Base-by-base conservation (phyloP, 2,329 filamentous ascomycete species). In the Neonectria magnoliae region DNA sequence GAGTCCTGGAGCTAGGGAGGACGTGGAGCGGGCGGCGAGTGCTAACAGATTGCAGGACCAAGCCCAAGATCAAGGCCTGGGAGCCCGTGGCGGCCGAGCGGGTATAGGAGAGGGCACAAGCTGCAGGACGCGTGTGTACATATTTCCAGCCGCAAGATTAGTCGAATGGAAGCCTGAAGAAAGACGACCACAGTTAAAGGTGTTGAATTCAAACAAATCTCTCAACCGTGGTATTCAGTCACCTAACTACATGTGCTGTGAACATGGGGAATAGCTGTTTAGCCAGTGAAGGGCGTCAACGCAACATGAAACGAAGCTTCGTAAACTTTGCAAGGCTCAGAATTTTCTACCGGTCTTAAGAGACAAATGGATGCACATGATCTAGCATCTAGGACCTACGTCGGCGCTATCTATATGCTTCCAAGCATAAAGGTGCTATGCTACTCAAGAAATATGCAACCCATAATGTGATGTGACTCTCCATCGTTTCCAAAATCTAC, bases 31-130 rank as follows among this genome's bases (percentile, higher is more conserved):
- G 20, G 16, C 14, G 13, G 9, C 14, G 55, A 50, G 45, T 57
- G 51, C 79, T 73, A 63, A 70, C 48, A 1, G 29, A 62, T 33
- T 7, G 44, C 55, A 88, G 87, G 20, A 80, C 78, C 36, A 87
- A 87, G 76, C 77, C 85, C 44, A 89, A 88, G 81, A 73, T 87
- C 57, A 76, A 76, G 50, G 76, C 80, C 27, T 89, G 87, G 87
- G 81, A 85, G 72, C 85, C 87, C 18, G 76, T 81, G 42, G 77
- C 78, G 58, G 77, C 75, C 44, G 73, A 71, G 45, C 72, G 79
- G 59, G 71, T 72, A 69, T 81, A 74, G 70, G 69, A 56, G 31
- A 62, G 13, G 45, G 50, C 51, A 66, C 65, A 31, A 36, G 62
- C 31, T 56, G 51, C 29, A 45, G 61, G 36, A 51, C 42, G 57